A percentile compares a stretch with the other conserved stretches of the same genome.
Conservation (phyloP, 2,329 filamentous ascomycete species). For the Microdochium trichocladiopsis region DNA sequence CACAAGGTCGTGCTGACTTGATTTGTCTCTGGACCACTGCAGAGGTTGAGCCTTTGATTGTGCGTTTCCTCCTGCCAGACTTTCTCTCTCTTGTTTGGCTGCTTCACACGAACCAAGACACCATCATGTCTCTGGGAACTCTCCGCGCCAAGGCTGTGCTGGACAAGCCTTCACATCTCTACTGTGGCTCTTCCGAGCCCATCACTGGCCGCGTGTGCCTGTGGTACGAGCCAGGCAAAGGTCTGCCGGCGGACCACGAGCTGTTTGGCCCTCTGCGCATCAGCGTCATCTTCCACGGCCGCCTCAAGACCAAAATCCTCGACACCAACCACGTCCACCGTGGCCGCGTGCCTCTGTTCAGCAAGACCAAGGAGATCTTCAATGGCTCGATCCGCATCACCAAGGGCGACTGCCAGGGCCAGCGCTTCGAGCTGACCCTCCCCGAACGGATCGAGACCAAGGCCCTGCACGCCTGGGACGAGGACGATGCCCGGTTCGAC, state of each 20-base stretch:
- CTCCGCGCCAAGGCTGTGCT: not conserved
- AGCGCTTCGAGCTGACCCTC: not conserved
- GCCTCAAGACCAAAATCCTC: constrained; percentile 1
- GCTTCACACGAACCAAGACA: no score
- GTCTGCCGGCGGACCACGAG: not conserved
- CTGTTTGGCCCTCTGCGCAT: not conserved
- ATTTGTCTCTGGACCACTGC: no score
- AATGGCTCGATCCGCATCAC: not conserved
- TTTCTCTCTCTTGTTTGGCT: no score
- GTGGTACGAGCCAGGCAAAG: not conserved
- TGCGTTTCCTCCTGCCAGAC: no score
- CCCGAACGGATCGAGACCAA: not conserved
- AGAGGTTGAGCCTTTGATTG: no score
- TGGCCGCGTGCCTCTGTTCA: not conserved
- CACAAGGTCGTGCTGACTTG: no score
- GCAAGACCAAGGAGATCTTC: not conserved
- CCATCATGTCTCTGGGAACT: not conserved
- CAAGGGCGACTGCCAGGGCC: not conserved
- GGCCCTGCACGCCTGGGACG: not conserved
- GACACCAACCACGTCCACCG: not conserved
- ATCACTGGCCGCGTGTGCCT: not conserved
- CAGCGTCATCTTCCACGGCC: not conserved
- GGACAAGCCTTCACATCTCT: not conserved
- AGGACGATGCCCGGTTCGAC: not conserved
- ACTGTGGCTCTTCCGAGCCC: not conserved